A percentile compares a stretch with the other conserved stretches of the same genome.
Evolutionary conservation across 2,329 filamentous ascomycete genomes (phyloP).

Genomic region (Rachicladosporium sp.): DNA sequence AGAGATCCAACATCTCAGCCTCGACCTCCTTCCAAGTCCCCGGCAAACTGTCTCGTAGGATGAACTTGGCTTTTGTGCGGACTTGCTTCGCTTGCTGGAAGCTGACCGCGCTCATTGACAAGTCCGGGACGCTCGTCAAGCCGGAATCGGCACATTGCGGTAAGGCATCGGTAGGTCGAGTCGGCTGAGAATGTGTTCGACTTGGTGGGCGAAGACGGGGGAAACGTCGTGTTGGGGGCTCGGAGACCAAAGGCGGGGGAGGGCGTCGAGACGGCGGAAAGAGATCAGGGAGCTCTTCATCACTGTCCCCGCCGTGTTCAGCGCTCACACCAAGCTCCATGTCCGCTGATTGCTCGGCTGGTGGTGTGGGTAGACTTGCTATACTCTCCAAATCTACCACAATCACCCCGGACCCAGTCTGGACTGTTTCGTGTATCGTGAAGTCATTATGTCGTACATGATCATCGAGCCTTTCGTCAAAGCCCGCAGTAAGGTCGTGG

Average conservation of each 20-base stretch:
- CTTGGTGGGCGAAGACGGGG: neutral
- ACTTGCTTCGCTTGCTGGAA: neutral
- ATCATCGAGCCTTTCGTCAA: constrained; percentile 2
- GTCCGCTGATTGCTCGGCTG: neutral
- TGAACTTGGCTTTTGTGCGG: constrained; percentile 14
- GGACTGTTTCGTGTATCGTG: constrained; percentile 7
- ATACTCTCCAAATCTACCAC: no score
- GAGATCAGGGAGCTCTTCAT: no score
- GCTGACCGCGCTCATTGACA: constrained; percentile 4
- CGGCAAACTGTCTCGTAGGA: constrained; percentile 20
- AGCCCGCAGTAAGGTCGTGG: constrained; percentile 5
- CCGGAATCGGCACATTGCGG: no score
- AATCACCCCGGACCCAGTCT: neutral
- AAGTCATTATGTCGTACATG: constrained; percentile 1
- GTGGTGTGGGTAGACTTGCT: no score
- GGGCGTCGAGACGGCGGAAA: no score
- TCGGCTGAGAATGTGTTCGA: constrained; percentile 1
- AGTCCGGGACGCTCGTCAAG: neutral
- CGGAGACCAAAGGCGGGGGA: no score
- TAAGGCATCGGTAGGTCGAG: no score
- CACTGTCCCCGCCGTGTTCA: no score
- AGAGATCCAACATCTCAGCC: constrained; percentile 16
- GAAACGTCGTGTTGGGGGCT: no score
- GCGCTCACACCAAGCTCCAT: neutral
- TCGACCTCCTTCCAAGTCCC: constrained; percentile 23